Conservation (phyloP, 257 asterid species). For the Oldenlandia corymbosa region DNA sequence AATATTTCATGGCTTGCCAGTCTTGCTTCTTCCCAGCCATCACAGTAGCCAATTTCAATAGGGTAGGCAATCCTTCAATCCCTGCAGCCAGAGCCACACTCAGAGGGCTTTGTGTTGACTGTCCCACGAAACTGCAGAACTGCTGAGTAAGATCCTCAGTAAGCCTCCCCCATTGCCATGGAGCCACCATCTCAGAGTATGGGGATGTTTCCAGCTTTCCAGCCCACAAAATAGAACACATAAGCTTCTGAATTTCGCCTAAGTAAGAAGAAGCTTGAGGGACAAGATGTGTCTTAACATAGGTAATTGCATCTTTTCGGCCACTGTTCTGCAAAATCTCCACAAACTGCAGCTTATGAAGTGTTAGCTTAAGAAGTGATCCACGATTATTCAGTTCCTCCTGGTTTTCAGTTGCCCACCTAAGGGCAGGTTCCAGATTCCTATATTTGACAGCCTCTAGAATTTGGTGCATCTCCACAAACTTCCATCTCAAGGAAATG, state of each 20-base stretch:
- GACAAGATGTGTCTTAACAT: slow-evolving; percentile 33
- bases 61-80: slow-evolving; percentile 51
- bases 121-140: slow-evolving; percentile 44
- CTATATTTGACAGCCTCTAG: slow-evolving; percentile 35
- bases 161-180: slow-evolving; percentile 35
- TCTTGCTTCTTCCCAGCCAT: slow-evolving; percentile 52
- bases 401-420: slow-evolving; percentile 43
- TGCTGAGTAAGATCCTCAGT: slow-evolving; percentile 33
- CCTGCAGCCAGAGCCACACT: slow-evolving; percentile 52
- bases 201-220: slow-evolving; percentile 51
- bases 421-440: slow-evolving; percentile 49
- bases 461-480: slow-evolving; percentile 44
- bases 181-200: slow-evolving; percentile 37
- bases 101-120: slow-evolving; percentile 43
- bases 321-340: slow-evolving; percentile 34
- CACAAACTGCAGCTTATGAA: slow-evolving; percentile 41
- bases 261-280: slow-evolving; percentile 41
- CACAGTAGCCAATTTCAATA: slow-evolving; percentile 42
- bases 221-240: slow-evolving; percentile 50
- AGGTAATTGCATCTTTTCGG: slow-evolving; percentile 34
- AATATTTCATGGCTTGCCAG: slow-evolving; percentile 46
- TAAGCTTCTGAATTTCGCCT: slow-evolving; percentile 44
- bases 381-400: slow-evolving; percentile 31
- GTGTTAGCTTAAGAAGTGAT: slow-evolving; percentile 42
- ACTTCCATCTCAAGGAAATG: slow-evolving; percentile 35